A percentile compares a stretch with the other conserved stretches of the same genome.
phyloP scores from a whole-genome alignment of 208 protist species.

The Wallacemonas rigidus region DNA sequence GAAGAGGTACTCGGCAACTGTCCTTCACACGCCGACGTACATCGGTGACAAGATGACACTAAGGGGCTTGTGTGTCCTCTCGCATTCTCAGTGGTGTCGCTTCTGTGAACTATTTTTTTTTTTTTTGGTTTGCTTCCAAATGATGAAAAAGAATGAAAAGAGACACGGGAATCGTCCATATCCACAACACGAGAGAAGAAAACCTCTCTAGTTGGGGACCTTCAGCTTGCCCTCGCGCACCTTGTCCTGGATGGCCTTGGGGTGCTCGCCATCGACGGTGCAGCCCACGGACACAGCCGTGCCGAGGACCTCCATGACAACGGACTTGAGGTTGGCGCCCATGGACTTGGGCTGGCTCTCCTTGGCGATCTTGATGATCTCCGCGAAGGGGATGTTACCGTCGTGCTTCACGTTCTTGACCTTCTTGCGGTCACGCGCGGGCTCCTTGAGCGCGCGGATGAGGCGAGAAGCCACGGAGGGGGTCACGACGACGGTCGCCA shows the following conservation, averaged over 20 bases:
- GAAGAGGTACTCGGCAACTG: no score
- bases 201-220: constrained; percentile 71
- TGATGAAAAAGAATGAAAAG: constrained; percentile 42
- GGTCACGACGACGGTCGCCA: constrained; percentile 96
- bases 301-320: constrained; percentile 99
- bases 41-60: no score
- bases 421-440: constrained; percentile 99
- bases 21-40: no score
- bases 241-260: constrained; percentile 93
- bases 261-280: constrained; percentile 96
- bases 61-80: no score
- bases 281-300: constrained; percentile 98
- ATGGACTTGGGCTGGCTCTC: constrained; percentile 95
- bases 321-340: constrained; percentile 93
- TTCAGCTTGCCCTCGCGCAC: constrained; percentile 95
- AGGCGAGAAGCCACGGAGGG: constrained; percentile 97
- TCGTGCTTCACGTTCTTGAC: constrained; percentile 99
- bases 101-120: neutral
- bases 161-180: constrained; percentile 45
- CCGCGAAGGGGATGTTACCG: constrained; percentile 98
- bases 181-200: constrained; percentile 13
- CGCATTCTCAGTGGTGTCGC: neutral
- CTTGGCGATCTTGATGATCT: constrained; percentile 97
- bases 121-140: constrained; percentile 25
- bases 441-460: constrained; percentile 99